Percentiles rank a stretch among this genome's conserved stretches.
Evolutionary conservation across 1,284 basidiomycete genomes (phyloP).

Genomic region (Sanghuangporus sanghuang): DNA sequence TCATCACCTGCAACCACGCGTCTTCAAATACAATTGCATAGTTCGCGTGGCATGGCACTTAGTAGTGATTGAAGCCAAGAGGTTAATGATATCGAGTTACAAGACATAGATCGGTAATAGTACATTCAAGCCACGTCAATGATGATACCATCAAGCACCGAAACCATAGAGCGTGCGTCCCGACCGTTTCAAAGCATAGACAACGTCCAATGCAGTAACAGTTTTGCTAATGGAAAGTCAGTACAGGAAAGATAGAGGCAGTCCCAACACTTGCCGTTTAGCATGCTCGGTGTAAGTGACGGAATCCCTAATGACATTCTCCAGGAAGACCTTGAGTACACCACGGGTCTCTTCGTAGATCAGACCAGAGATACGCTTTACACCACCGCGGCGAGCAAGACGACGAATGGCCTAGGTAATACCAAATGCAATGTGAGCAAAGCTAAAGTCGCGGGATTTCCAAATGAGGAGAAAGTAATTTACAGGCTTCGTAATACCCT

Average conservation of each 20-base stretch:
- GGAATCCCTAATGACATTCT: conserved; percentile 76
- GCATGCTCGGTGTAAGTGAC: conserved; percentile 88
- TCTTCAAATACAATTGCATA: too few species aligned
- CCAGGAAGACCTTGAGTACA: conserved; percentile 90
- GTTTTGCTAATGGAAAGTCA: conserved; percentile 51
- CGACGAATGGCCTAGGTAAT: conserved; percentile 72
- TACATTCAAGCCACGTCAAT: background rate
- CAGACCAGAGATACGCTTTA: conserved; percentile 90
- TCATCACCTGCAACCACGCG: too few species aligned
- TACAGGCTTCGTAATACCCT: conserved; percentile 50
- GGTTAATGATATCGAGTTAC: background rate
- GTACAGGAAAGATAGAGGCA: conserved; percentile 4
- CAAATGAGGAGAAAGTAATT: background rate
- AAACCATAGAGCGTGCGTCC: conserved; percentile 77
- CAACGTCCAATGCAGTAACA: conserved; percentile 76
- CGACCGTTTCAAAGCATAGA: conserved; percentile 80
- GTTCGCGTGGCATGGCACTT: too few species aligned
- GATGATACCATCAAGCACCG: conserved; percentile 39
- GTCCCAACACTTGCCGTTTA: conserved; percentile 44
- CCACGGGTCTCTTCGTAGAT: conserved; percentile 95
- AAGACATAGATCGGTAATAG: background rate
- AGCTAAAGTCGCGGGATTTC: background rate
- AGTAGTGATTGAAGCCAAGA: too few species aligned
- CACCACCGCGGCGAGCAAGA: conserved; percentile 92
- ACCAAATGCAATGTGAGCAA: conserved; percentile 33